Evolutionary conservation across 129 eudicot species (phyloP), one percentile per base, ranked within the genome.

Genomic region (Erigeron canadensis): DNA sequence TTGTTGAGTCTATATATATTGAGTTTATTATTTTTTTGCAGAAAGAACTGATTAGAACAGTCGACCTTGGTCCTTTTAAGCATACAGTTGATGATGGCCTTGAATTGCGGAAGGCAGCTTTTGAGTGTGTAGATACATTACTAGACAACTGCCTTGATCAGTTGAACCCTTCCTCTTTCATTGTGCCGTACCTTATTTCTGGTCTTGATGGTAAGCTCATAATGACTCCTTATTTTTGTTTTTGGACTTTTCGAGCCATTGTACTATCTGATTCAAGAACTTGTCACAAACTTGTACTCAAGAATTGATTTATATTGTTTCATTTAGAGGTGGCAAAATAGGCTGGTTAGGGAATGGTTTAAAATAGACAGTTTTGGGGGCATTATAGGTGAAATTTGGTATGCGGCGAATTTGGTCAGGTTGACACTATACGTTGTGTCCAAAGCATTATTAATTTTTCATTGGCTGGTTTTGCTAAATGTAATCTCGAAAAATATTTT

Each of bases 31-130:
- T 67, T 8, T 65, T 53, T 73, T 8, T 81, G 87, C 96, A 95
- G 99, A 74, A 87, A 95, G 99, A 95, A 75, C 76, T 95, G 86
- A 95, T 95, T 45, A 78, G 99, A 71, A 95, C 99, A 7, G 99
- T 95, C 4, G 99, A 95, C 79, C 89, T 95, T 16, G 99, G 99
- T 73, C 99, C 99, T 72, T 95, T 95, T 70, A 95, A 95, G 91
- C 99, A 95, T 84, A 91, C 96, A 10, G 97, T 95, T 63, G 99
- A 95, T 61, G 99, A 95, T 75, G 99, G 99, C 38, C 97, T 90
- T 55, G 99, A 95, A 79, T 81, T 95, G 78, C 90, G 99, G 80
- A 95, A 95, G 81, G 99, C 99, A 22, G 97, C 99, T 48, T 95
- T 95, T 88, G 99, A 95, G 84, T 90, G 99, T 65, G 96, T 95